A percentile compares a stretch with the other conserved stretches of the same genome.
Conservation (phyloP, 768 basidiomycete species). For the Sistotremastrum niveocremeum region DNA sequence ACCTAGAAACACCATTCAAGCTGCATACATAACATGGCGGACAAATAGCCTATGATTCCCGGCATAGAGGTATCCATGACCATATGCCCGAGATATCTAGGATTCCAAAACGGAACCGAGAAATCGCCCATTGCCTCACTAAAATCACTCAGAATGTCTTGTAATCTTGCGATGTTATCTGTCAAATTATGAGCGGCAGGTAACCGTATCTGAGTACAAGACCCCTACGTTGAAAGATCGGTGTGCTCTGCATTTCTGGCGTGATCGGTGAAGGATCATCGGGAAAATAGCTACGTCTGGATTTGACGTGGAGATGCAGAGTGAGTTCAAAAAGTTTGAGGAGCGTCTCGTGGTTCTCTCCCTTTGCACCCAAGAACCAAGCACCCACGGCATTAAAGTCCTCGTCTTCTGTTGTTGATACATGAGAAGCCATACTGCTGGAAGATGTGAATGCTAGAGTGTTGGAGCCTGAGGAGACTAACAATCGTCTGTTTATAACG, state of each 20-base stretch:
- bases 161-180: constrained; percentile 11
- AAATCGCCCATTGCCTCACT: constrained; percentile 14
- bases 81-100: constrained; percentile 30
- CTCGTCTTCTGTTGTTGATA: too few species aligned
- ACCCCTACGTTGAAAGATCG: background rate
- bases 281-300: constrained; percentile 16
- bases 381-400: constrained; percentile 19
- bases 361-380: constrained; percentile 27
- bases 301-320: constrained; percentile 12
- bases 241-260: constrained; percentile 12
- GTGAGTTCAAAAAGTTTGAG: constrained; percentile 14
- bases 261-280: too few species aligned
- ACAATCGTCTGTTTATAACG: too few species aligned
- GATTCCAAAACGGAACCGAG: constrained; percentile 26
- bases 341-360: constrained; percentile 22
- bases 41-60: constrained; percentile 17
- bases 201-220: background rate
- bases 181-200: constrained; percentile 15
- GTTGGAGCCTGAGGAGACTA: too few species aligned
- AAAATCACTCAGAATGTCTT: constrained; percentile 8
- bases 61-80: constrained; percentile 21
- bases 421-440: too few species aligned
- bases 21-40: constrained; percentile 13
- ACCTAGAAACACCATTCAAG: too few species aligned
- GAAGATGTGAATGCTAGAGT: too few species aligned